phyloP scores from a whole-genome alignment of 768 basidiomycete species.

The Gymnopilus dilepis region DNA sequence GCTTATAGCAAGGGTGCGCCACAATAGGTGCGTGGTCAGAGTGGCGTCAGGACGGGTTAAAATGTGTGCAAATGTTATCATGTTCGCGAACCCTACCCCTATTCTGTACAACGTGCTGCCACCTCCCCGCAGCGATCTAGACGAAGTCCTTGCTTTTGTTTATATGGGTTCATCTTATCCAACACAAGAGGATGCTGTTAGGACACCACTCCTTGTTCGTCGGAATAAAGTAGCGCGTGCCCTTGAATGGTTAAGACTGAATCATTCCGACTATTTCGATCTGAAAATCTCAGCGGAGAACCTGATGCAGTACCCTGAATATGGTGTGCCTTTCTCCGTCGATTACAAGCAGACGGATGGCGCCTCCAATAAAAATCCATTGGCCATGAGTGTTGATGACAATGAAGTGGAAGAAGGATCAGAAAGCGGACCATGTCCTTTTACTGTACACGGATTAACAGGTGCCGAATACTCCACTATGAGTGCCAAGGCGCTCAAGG shows the following conservation, averaged over 20 bases:
- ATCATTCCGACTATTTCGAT: constrained; percentile 33
- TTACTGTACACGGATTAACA: constrained; percentile 44
- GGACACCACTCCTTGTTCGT: not conserved
- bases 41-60: not conserved
- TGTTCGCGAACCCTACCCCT: not conserved
- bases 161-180: not conserved
- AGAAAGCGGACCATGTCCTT: constrained; percentile 37
- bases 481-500: constrained; percentile 22
- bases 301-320: constrained; percentile 28
- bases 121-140: not conserved
- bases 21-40: not conserved
- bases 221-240: not conserved
- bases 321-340: constrained; percentile 29
- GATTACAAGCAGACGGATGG: constrained; percentile 23
- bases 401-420: constrained; percentile 34
- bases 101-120: not conserved
- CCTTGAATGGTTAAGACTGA: not conserved
- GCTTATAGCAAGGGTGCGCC: not conserved
- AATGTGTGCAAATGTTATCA: not conserved
- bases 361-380: constrained; percentile 23
- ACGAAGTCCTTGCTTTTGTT: not conserved
- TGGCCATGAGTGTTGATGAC: constrained; percentile 33
- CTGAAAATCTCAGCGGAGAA: constrained; percentile 34
- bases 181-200: not conserved
- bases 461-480: constrained; percentile 30